Evolutionary conservation across 805 yeast genomes (phyloP), one percentile per base, ranked within the genome.

Genomic region (Yamadazyma sp.): DNA sequence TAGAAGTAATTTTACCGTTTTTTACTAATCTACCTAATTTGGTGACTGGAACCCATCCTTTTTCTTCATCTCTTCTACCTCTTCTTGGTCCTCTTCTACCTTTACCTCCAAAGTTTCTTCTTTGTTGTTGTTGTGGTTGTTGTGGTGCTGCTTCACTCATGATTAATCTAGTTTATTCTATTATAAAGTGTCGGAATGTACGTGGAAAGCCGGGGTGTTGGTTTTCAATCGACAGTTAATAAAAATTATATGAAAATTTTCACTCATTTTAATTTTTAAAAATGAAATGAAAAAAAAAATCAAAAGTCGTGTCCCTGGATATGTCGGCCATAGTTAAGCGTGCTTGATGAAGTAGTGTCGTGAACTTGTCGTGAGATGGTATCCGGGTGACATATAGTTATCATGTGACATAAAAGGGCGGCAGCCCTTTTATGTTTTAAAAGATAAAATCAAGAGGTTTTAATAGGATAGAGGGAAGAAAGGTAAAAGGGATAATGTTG

Each of bases 31-130:
- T 91, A 76, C 98, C 98, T 70, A 93, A 86, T 83, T 93, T 93
- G 93, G 98, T 93, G 70, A 93, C 98, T 77, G 98, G 98, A 62
- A 81, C 82, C 98, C 98, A 93, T 62, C 94, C 96, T 80, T 91
- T 89, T 81, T 93, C 98, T 76, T 91, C 97, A 55, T 76, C 79
- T 62, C 76, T 76, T 70, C 89, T 79, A 67, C 84, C 75, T 60
- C 84, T 79, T 44, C 35, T 34, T 28, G 26, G 25, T 29, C 33
- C 23, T 44, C 73, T 75, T 60, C 80, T 78, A 62, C 78, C 78
- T 69, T 72, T 70, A 50, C 77, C 73, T 49, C 80, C 81, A 55
- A 69, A 65, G 55, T 52, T 48, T 69, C 76, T 70, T 59, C 60
- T 68, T 54, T 66, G 70, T 41, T 68, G 68, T 52, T 55, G 39